A percentile compares a stretch with the other conserved stretches of the same genome.
phyloP scores from a whole-genome alignment of 495 filamentous ascomycete species.

The Immersiella caudata region DNA sequence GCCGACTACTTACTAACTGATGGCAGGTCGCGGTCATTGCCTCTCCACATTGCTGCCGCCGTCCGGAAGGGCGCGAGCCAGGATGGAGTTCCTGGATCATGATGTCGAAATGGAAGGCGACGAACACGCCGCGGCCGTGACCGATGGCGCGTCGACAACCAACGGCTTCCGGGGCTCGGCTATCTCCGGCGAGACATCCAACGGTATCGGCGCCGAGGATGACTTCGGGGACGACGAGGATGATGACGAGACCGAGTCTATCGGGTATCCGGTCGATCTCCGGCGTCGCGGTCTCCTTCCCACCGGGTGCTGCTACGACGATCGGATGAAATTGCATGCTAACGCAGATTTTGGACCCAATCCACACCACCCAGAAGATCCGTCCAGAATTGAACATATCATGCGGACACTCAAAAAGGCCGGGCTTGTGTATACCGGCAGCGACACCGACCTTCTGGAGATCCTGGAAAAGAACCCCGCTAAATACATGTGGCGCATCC shows the following conservation, averaged over 20 bases:
- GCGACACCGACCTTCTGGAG: constrained; percentile 47
- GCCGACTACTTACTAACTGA: background rate
- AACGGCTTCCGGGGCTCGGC: constrained; percentile 41
- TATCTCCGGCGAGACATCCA: constrained; percentile 28
- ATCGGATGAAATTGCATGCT: constrained; percentile 87
- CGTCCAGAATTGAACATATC: constrained; percentile 84
- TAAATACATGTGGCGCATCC: constrained; percentile 73
- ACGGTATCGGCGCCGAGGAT: constrained; percentile 33
- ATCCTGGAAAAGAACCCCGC: constrained; percentile 50
- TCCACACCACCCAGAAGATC: constrained; percentile 92
- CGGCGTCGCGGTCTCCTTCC: constrained; percentile 50
- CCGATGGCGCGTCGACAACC: constrained; percentile 34
- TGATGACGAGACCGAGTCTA: constrained; percentile 18
- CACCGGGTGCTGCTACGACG: constrained; percentile 85
- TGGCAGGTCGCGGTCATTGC: background rate
- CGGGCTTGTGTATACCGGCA: constrained; percentile 66
- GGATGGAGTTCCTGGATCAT: constrained; percentile 38
- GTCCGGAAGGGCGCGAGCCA: constrained; percentile 7
- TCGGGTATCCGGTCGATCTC: constrained; percentile 29
- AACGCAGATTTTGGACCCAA: constrained; percentile 68
- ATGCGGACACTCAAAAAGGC: constrained; percentile 79
- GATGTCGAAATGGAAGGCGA: constrained; percentile 45
- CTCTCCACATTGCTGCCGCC: background rate
- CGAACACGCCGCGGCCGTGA: constrained; percentile 39
- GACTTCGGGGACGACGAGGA: constrained; percentile 35